Evolutionary conservation across 495 filamentous ascomycete species (phyloP), one percentile per base, ranked within the genome.

Genomic region (Penicillium macrosclerotiorum): DNA sequence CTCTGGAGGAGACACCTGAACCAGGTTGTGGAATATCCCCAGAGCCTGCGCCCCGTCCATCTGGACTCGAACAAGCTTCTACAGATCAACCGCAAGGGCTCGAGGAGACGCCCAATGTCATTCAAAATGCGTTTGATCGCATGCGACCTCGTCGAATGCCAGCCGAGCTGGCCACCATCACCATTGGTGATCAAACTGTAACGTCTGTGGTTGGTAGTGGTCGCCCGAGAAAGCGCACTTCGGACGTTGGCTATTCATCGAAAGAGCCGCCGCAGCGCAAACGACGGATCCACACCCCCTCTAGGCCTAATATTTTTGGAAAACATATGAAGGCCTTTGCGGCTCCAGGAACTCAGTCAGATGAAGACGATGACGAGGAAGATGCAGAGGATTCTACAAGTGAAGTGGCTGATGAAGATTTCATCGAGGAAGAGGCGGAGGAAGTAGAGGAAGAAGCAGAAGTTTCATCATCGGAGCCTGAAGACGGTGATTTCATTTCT

Each of bases 141-240:
- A 85, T 85, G 78, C 76, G 83, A 2, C 73, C 81, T 1, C 82
- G 81, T 52, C 79, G 88, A 24, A 62, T 73, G 8, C 76, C 78
- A 5, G 72, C 77, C n/a, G 85, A 90, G 59, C 71, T 83, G 37
- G 90, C 92, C 23, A 96, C 89, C 2, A 93, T 97, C 23, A 96
- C 89, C 0, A 86, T 97, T 42, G 92, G 89, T 3, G 78, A 86
- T 41, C 81, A 79, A 29, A 90, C 88, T 1, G 82, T 90, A 16
- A 90, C 72, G 5, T 76, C 78, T 0, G 68, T 78, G 33, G 63
- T 86, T 46, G 82, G 81, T 9, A 76, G 68, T 51, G 66, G 70
- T 40, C 26, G 62, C 1, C 63, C 67, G 22, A 72, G 67, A 45
- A 74, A 73, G 39, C 58, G 70, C 17, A 47, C 63, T 14, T 57